Conservation (phyloP, 169 alveolate genomes). For the Babesia sp. region DNA sequence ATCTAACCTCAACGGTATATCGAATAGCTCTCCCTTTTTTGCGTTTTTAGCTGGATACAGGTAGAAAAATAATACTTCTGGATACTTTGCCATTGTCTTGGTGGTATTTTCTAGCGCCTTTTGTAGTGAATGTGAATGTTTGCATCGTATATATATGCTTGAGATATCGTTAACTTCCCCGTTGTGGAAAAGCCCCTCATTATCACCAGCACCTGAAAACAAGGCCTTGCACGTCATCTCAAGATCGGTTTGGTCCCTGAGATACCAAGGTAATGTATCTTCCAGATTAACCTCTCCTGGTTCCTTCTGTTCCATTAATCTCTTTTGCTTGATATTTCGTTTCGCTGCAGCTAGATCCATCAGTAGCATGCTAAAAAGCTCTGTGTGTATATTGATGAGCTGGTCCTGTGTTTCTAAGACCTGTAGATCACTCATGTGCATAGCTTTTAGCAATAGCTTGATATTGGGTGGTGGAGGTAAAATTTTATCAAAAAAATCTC, state of each 20-base stretch:
- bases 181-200: conserved; percentile 69
- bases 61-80: conserved; percentile 84
- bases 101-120: conserved; percentile 83
- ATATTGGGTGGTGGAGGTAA: conserved; percentile 76
- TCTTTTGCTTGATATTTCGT: conserved; percentile 42
- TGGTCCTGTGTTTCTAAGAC: conserved; percentile 79
- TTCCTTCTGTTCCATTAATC: conserved; percentile 9
- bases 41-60: conserved; percentile 82
- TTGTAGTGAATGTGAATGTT: conserved; percentile 65
- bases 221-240: conserved; percentile 73
- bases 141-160: conserved; percentile 64
- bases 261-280: conserved; percentile 34
- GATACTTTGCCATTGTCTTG: conserved; percentile 77
- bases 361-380: conserved; percentile 72
- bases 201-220: conserved; percentile 74
- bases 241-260: conserved; percentile 68
- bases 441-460: conserved; percentile 69
- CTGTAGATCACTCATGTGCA: conserved; percentile 81
- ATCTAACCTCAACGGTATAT: conserved; percentile 85
- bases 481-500: conserved; percentile 44
- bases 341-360: conserved; percentile 67
- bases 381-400: conserved; percentile 77
- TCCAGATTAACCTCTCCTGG: conserved; percentile 10
- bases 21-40: conserved; percentile 87
- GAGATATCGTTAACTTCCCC: conserved; percentile 53